Evolutionary conservation across 352 stramenopile species (phyloP), one percentile per base, ranked within the genome.

Genomic region (Lagenidium giganteum): DNA sequence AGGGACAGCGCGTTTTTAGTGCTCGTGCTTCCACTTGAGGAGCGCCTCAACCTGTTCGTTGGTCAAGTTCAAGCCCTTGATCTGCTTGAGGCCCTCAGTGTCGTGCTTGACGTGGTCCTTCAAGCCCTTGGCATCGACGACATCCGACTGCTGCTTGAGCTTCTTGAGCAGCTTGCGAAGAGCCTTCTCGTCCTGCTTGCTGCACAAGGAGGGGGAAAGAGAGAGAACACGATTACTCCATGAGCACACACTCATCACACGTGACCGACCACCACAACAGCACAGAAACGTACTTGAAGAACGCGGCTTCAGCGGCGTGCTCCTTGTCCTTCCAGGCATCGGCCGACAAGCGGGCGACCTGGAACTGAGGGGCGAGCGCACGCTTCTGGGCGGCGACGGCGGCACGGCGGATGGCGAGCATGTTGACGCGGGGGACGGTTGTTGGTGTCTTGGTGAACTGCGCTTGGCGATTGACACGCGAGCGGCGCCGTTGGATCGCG

Each of bases 21-120:
- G 74, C 54, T 89, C 62, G 73, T 93, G 80, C 73, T 93, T 93
- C 81, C 81, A 93, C 71, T 93, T 89, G 64, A 93, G 76, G 42
- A 93, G 70, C 42, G 74, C 78, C 20, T 77, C 64, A 37, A 87
- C 53, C 64, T 89, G 76, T 50, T 85, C 76, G n/a, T 71, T 40
- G 36, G 54, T 69, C 49, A 89, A 54, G 27, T 85, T 48, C 33
- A 89, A 60, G 35, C 79, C 81, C 29, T 57, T 13, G 40, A 93
- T 83, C 36, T 69, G 55, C 51, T 82, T 62, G 17, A 93, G 62
- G 9, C 74, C 74, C 54, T 83, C 70, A 60, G 72, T 81, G 61
- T 93, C 81, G 64, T 88, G 64, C 24, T 76, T 61, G 31, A 90
- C 50, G 62, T 93, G 78, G 60, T 65, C 51, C 69, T 93, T 83